phyloP scores from a whole-genome alignment of 23 red algal genomes.

The Gracilaria caudata region DNA sequence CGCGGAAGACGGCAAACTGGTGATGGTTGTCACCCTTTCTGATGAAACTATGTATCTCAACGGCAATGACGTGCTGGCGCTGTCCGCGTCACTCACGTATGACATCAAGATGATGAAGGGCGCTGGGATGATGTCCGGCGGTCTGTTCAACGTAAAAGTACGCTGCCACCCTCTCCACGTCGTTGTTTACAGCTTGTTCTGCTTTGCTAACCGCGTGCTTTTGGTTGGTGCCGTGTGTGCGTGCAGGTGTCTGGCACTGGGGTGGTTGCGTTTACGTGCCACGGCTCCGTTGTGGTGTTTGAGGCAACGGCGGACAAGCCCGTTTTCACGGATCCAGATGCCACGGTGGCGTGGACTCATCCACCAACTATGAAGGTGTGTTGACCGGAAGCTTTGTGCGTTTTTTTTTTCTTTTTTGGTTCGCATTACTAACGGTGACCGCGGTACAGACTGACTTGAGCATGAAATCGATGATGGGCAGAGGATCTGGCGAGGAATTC shows the following conservation, averaged over 20 bases:
- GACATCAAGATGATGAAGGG: conserved; percentile 8
- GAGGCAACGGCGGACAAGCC: not conserved
- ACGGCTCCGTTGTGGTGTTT: not conserved
- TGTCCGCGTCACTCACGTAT: not conserved
- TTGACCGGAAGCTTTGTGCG: too few species aligned
- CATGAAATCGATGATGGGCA: conserved; percentile 14
- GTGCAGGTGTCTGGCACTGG: not conserved
- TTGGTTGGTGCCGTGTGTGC: too few species aligned
- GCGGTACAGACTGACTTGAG: not conserved
- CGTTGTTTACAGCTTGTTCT: too few species aligned
- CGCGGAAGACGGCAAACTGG: conserved; percentile 8
- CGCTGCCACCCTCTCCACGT: too few species aligned
- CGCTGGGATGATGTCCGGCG: too few species aligned
- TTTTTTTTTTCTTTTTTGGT: too few species aligned
- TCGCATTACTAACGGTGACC: too few species aligned
- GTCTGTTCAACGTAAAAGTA: too few species aligned
- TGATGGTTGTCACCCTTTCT: not conserved
- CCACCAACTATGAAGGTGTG: too few species aligned
- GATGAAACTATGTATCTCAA: conserved; percentile 11
- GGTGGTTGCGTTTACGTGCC: not conserved
- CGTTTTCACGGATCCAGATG: not conserved
- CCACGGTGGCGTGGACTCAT: conserved; percentile 6
- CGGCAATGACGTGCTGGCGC: conserved; percentile 29
- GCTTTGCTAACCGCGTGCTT: too few species aligned
- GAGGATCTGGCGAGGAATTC: conserved; percentile 6